Evolutionary conservation across 2,329 filamentous ascomycete species (phyloP), one percentile per base, ranked within the genome.

Genomic region (Pyrenophora seminiperda): DNA sequence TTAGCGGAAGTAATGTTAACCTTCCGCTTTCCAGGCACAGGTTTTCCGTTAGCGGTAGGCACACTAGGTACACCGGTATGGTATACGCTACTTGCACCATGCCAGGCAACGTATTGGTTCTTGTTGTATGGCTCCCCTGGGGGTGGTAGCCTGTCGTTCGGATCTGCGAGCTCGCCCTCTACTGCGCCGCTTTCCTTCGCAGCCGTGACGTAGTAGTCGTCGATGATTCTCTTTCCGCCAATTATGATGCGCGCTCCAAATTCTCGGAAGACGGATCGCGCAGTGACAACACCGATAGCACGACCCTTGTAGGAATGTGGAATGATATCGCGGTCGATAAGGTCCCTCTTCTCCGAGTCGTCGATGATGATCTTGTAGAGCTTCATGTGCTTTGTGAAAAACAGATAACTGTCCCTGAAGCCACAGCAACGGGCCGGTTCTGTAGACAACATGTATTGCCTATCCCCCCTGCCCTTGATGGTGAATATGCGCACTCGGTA

Each of bases 51-150:
- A 24, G 85, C 85, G 50, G 87, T 79, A 2, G 91, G 90, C n/a
- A 90, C 85, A 17, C 87, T 86, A 1, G 91, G 90, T 1, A 82
- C 83, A 48, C 86, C 87, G 10, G 89, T 91, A 71, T 97, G 91
- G 71, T 99, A 99, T 18, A 99, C 94, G 31, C 90, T 87, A 72
- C 93, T 97, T 39, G 94, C 94, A 41, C 94, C 94, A 71, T 96
- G 92, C 94, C 94, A 99, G 20, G 94, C 94, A 20, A 99, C 94
- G 68, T 97, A 99, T 72, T 97, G 92, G 70, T 99, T 99, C 76
- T 93, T 91, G 79, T 99, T 97, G 80, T 99, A 99, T n/a, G 86
- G 81, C 70, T 95, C 88, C 31, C 88, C 89, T n/a, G 81, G 78
- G 7, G 83, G 82, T 19, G 91, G 83, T 33, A 92, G 82, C 53